Evolutionary conservation across 768 basidiomycete species (phyloP).

Genomic region (Boletus pseudopeckii): DNA sequence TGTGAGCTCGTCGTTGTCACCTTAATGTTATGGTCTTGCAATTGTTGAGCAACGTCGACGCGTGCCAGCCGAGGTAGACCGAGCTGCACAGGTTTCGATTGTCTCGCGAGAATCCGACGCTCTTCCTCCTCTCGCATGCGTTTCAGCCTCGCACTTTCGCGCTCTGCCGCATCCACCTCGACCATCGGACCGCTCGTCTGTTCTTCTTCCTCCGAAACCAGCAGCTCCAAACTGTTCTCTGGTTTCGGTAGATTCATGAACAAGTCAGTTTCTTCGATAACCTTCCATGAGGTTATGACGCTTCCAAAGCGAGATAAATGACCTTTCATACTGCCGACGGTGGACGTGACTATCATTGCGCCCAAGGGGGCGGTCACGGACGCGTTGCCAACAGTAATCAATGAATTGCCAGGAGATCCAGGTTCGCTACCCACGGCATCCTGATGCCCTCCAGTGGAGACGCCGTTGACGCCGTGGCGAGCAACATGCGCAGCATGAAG

Average conservation of each 20-base stretch:
- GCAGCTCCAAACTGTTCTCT: conserved; percentile 95
- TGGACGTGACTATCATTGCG: conserved; percentile 60
- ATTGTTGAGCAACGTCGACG: conserved; percentile 64
- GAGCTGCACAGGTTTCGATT: conserved; percentile 77
- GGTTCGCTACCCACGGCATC: too few species aligned
- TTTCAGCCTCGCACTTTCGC: conserved; percentile 67
- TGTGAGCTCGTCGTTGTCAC: conserved; percentile 45
- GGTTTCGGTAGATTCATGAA: conserved; percentile 86
- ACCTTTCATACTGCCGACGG: conserved; percentile 65
- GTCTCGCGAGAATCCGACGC: conserved; percentile 70
- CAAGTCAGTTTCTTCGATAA: neutral
- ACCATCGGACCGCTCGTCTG: conserved; percentile 17
- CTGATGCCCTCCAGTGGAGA: conserved; percentile 73
- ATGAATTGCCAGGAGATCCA: conserved; percentile 68
- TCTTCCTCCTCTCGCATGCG: conserved; percentile 73
- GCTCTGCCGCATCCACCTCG: conserved; percentile 90
- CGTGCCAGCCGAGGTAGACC: conserved; percentile 84
- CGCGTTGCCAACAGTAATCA: conserved; percentile 66
- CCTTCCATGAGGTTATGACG: conserved; percentile 33
- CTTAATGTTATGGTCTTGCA: conserved; percentile 56
- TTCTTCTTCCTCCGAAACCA: conserved; percentile 77
- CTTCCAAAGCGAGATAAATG: conserved; percentile 77
- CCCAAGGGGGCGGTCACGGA: conserved; percentile 39
- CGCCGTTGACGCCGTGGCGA: conserved; percentile 78
- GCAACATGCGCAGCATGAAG: conserved; percentile 80